Evolutionary conservation across 2,329 filamentous ascomycete genomes (phyloP).

Genomic region (Penicillium sp.): DNA sequence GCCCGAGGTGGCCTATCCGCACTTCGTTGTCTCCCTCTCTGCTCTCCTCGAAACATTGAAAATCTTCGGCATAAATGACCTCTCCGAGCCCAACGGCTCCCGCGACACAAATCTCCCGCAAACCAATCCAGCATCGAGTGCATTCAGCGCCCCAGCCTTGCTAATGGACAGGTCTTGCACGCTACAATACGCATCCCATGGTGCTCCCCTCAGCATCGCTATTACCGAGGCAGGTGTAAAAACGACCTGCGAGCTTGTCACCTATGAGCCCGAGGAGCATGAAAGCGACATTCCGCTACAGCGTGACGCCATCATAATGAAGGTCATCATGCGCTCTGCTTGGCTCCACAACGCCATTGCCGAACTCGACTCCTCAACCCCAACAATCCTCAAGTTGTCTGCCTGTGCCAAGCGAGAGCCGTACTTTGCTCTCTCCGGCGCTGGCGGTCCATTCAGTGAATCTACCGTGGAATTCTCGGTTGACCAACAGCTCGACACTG

Average conservation of each 20-base stretch:
- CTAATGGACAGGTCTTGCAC: conserved; percentile 83
- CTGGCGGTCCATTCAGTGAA: conserved; percentile 54
- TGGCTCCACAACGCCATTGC: conserved; percentile 50
- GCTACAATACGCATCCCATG: conserved; percentile 68
- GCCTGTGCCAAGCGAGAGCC: conserved; percentile 58
- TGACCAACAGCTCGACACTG: conserved; percentile 33
- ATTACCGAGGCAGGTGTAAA: conserved; percentile 81
- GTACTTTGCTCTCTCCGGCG: conserved; percentile 67
- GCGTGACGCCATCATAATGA: conserved; percentile 72
- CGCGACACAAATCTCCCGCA: conserved; percentile 30
- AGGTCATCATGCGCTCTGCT: conserved; percentile 79
- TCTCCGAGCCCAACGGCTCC: conserved; percentile 37
- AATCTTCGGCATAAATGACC: conserved; percentile 77
- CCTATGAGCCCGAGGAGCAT: conserved; percentile 68
- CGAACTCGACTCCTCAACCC: conserved; percentile 60
- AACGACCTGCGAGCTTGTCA: conserved; percentile 83
- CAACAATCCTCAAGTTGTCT: conserved; percentile 64
- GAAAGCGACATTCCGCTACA: conserved; percentile 70
- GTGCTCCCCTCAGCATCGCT: conserved; percentile 75
- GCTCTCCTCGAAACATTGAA: conserved; percentile 90
- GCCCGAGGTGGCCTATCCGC: conserved; percentile 48
- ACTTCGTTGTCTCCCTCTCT: conserved; percentile 80
- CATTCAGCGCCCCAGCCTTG: conserved; percentile 76
- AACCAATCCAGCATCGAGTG: conserved; percentile 51
- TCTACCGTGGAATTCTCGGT: conserved; percentile 57